A percentile compares a stretch with the other conserved stretches of the same genome.
Evolutionary conservation across 2,329 filamentous ascomycete species (phyloP).

Genomic region (Westerdykella sp.): DNA sequence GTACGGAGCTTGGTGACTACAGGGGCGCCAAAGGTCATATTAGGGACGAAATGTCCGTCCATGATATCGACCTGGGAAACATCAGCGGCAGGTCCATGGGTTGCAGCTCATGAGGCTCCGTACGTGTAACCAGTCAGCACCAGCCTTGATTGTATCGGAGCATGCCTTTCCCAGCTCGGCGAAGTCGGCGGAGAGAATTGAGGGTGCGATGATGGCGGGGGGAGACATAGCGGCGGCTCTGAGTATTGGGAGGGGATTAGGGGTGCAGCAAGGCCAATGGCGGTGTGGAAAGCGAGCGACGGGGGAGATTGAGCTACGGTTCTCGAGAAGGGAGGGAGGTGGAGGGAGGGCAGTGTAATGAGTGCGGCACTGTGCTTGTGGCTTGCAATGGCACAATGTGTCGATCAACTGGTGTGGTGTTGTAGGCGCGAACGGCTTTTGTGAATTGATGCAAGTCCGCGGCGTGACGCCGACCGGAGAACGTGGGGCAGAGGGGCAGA

Average conservation of each 20-base stretch:
- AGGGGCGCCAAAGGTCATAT: constrained; percentile 93
- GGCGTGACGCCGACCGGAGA: not conserved
- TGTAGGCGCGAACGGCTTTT: not conserved
- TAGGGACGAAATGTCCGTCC: constrained; percentile 98
- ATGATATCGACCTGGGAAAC: constrained; percentile 96
- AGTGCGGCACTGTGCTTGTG: too few relatives aligned
- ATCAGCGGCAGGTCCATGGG: constrained; percentile 40
- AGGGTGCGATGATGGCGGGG: constrained; percentile 89
- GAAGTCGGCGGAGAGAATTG: constrained; percentile 97
- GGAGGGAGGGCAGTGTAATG: too few relatives aligned
- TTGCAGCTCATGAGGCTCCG: constrained; percentile 4
- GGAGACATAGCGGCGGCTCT: constrained; percentile 62
- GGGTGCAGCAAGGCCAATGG: not conserved
- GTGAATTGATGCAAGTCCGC: not conserved
- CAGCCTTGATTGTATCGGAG: constrained; percentile 73
- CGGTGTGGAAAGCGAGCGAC: not conserved
- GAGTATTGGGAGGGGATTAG: constrained; percentile 4
- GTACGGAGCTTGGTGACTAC: constrained; percentile 90
- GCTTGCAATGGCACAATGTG: not conserved
- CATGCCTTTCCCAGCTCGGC: constrained; percentile 81
- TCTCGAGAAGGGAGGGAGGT: too few relatives aligned
- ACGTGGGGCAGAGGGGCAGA: constrained; percentile 1
- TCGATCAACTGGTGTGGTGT: not conserved
- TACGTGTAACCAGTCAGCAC: constrained; percentile 54
- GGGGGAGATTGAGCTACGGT: too few relatives aligned